Percentiles rank a stretch among this genome's conserved stretches.
phyloP scores from a whole-genome alignment of 352 stramenopile genomes.

The Chrysophaeum taylorii region DNA sequence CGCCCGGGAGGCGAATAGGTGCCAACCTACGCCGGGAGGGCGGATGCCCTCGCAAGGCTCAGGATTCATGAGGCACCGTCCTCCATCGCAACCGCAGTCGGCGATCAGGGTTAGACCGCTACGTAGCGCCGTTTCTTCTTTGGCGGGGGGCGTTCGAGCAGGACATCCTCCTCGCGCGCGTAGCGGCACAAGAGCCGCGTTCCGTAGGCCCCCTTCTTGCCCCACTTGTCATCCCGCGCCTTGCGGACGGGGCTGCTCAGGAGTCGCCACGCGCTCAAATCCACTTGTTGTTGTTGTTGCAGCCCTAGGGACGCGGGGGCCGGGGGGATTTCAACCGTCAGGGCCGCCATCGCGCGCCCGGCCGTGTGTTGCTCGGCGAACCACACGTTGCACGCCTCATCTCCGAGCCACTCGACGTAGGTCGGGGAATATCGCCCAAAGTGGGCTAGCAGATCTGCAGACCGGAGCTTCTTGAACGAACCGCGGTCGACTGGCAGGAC shows the following conservation, averaged over 20 bases:
- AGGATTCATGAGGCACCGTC: no score
- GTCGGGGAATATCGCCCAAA: background rate
- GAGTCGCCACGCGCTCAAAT: background rate
- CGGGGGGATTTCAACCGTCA: background rate
- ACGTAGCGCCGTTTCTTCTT: no score
- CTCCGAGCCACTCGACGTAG: constrained; percentile 5
- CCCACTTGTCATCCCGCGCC: background rate
- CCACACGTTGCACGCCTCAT: background rate
- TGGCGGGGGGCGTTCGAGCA: no score
- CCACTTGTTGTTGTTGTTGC: background rate
- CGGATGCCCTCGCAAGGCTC: no score
- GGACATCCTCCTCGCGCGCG: background rate
- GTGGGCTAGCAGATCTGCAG: background rate
- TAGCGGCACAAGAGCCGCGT: background rate
- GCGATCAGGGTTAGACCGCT: no score
- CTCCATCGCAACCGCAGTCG: no score
- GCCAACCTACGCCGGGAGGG: no score
- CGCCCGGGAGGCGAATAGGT: no score
- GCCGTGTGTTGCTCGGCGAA: background rate
- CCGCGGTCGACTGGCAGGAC: background rate
- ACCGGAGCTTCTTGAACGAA: constrained; percentile 7
- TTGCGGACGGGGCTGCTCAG: background rate
- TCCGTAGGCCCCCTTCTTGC: background rate
- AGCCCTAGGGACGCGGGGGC: background rate
- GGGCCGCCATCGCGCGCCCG: background rate